Conservation (phyloP, 495 filamentous ascomycete species). For the Lophiostoma macrostomum region DNA sequence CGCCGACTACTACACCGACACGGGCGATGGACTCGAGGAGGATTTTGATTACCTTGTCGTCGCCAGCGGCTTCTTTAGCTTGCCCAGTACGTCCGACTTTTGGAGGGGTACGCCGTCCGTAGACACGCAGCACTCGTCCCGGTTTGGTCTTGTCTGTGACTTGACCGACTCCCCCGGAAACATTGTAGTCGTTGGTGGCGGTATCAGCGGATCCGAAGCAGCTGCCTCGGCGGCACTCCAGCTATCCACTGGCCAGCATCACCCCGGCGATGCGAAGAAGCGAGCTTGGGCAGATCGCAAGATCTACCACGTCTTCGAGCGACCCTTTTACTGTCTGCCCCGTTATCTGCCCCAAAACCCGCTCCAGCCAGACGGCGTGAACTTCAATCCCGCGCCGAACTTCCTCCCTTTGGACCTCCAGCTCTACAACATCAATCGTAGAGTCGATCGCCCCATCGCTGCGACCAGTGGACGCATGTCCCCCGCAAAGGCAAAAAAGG, state of each 20-base stretch:
- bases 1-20: too few relatives aligned
- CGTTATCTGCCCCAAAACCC: conserved; percentile 52
- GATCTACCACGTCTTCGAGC: conserved; percentile 65
- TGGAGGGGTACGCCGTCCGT: too few relatives aligned
- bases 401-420: conserved; percentile 76
- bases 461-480: conserved; percentile 59
- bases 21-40: not conserved
- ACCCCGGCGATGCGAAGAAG: conserved; percentile 34
- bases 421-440: conserved; percentile 66
- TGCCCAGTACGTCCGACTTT: too few relatives aligned
- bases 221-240: conserved; percentile 69
- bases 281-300: conserved; percentile 39
- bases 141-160: conserved; percentile 8
- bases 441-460: conserved; percentile 53
- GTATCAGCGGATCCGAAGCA: conserved; percentile 78
- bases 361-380: conserved; percentile 38
- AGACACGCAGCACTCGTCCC: conserved; percentile 25
- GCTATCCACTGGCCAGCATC: conserved; percentile 56
- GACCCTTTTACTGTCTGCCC: conserved; percentile 72
- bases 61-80: conserved; percentile 76
- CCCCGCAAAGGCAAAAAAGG: conserved; percentile 49
- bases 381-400: conserved; percentile 47
- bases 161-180: conserved; percentile 44
- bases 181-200: conserved; percentile 75
- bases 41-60: conserved; percentile 72